Evolutionary conservation across 2,329 filamentous ascomycete species (phyloP).

Genomic region (Phialemoniopsis sp.): DNA sequence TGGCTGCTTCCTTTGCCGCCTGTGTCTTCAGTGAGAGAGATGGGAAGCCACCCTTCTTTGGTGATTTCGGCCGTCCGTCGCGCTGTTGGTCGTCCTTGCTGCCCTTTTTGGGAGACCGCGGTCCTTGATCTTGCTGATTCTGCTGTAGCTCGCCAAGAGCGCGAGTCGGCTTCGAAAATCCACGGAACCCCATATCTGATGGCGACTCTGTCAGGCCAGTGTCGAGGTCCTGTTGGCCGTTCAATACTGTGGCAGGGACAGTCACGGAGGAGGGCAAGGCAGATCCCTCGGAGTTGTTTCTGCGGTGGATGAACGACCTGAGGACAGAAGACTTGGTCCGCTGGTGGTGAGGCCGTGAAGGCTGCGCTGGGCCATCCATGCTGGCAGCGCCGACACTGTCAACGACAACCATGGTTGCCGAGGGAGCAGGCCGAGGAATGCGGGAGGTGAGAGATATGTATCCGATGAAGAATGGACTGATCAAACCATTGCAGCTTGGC

Average conservation of each 20-base stretch:
- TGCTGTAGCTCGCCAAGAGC: conserved; percentile 54
- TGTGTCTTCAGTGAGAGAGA: conserved; percentile 40
- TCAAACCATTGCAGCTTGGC: too few species aligned
- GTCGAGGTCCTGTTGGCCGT: conserved; percentile 12
- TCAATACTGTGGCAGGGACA: conserved; percentile 13
- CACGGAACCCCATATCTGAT: conserved; percentile 22
- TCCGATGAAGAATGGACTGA: background rate
- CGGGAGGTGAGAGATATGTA: background rate
- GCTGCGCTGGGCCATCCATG: conserved; percentile 1
- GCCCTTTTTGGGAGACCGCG: conserved; percentile 32
- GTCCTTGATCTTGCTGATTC: conserved; percentile 42
- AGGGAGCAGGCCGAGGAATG: background rate
- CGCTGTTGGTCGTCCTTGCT: conserved; percentile 20
- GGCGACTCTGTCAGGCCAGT: conserved; percentile 14
- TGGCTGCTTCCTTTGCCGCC: conserved; percentile 28
- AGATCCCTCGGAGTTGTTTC: conserved; percentile 38
- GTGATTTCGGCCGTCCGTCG: conserved; percentile 18
- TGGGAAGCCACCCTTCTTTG: conserved; percentile 39
- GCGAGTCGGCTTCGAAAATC: conserved; percentile 32
- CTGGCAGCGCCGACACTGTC: background rate
- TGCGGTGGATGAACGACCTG: conserved; percentile 44
- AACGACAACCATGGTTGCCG: conserved; percentile 7
- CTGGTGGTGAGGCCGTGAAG: conserved; percentile 23
- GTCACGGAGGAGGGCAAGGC: conserved; percentile 21
- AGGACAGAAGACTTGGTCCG: conserved; percentile 45